A percentile compares a stretch with the other conserved stretches of the same genome.
Conservation (phyloP, 306 rosid genomes). For the Sicyos baderoa region DNA sequence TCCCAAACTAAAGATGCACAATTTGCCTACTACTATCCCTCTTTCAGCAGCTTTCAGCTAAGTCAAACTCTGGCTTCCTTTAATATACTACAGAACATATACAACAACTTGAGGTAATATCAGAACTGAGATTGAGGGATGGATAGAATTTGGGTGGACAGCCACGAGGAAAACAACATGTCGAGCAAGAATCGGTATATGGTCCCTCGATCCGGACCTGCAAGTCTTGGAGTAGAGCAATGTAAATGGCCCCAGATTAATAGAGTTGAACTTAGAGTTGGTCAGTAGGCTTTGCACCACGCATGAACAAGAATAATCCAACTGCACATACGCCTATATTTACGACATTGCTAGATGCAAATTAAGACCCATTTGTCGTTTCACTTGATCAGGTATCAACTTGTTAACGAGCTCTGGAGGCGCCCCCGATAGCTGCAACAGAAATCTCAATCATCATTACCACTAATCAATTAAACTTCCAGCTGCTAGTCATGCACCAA, state of each 20-base stretch:
- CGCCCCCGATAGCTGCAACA: slow-evolving; percentile 58
- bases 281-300: slow-evolving; percentile 38
- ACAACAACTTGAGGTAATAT: slow-evolving; percentile 44
- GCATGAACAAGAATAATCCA: slow-evolving; percentile 37
- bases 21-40: slow-evolving; percentile 36
- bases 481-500: background rate
- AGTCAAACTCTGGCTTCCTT: slow-evolving; percentile 44
- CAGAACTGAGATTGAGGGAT: slow-evolving; percentile 18
- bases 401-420: slow-evolving; percentile 71
- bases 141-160: slow-evolving; percentile 25
- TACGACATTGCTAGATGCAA: slow-evolving; percentile 50
- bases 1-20: slow-evolving; percentile 54
- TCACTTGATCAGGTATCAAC: slow-evolving; percentile 84
- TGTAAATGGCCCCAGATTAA: slow-evolving; percentile 32
- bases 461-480: background rate
- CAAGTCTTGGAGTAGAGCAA: slow-evolving; percentile 34
- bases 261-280: slow-evolving; percentile 42
- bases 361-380: slow-evolving; percentile 69
- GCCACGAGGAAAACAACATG: slow-evolving; percentile 32
- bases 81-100: slow-evolving; percentile 49
- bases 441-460: background rate
- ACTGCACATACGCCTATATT: slow-evolving; percentile 29
- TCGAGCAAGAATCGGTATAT: slow-evolving; percentile 7
- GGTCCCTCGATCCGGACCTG: slow-evolving; percentile 3
- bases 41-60: slow-evolving; percentile 46